Evolutionary conservation across 1,139 yeast species (phyloP), one percentile per base, ranked within the genome.

Genomic region (Zygoascus hellenicus): DNA sequence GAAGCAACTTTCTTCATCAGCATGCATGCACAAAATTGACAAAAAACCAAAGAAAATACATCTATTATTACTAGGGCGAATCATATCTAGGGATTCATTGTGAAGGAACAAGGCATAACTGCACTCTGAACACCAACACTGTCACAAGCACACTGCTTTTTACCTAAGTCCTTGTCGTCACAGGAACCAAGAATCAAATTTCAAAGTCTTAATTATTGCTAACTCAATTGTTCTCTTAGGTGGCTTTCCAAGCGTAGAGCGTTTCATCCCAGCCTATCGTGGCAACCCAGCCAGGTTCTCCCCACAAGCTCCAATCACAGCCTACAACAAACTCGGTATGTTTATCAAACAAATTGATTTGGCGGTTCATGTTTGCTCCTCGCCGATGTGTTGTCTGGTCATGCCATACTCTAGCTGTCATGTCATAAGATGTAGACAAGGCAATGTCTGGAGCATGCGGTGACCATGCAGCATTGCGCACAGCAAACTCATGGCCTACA

Each of bases 271-370:
- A 92, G 1, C 96, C 96, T 0, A 92, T 83, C 19, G 96, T 81
- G 9, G 95, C 95, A 15, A 84, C 90, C 88, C 95, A 90, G 0
- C 97, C 97, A 2, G 94, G 95, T 55, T 83, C 81, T 9, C 97
- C 97, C 97, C 97, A 92, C 48, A 92, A 68, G 56, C 95, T 83
- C 83, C 96, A 92, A 66, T 92, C 97, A 54, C 92, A 83, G n/a
- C 95, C 97, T 55, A 86, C 79, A 2, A 85, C 97, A 67, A 92
- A 92, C 69, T 92, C 98, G 35, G 80, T 75, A 66, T 92, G 97
- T 42, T 67, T 69, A 30, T 75, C 73, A 71, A 88, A 85, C n/a
- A 77, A 74, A 7, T 77, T 79, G 35, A 72, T 66, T 47, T 80
- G 71, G 0, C 81, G 78, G 42, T 70, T 72, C 31, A 68, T 67